These are phyloP conservation scores for Moricandia arvensis DNA, from an alignment of 345 rosid genomes.

Conservation along the genomic window DNA sequence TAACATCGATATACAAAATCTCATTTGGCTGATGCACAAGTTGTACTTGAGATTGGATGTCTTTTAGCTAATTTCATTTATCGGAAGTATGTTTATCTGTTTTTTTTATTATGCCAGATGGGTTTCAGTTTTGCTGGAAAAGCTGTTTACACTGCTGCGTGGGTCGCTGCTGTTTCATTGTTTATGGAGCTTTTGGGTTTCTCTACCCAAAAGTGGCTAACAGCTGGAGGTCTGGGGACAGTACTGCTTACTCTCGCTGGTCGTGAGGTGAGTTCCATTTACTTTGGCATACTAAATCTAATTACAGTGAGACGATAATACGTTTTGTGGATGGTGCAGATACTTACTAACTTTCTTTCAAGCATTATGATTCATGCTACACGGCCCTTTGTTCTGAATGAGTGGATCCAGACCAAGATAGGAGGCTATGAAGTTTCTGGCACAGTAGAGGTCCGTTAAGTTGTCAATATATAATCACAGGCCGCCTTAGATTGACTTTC, in stretches of 20 bases:
- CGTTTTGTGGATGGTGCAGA: constrained; percentile 49
- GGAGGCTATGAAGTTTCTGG: constrained; percentile 98
- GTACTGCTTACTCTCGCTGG: constrained; percentile 98
- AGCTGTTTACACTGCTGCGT: constrained; percentile 80
- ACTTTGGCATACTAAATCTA: constrained; percentile 12
- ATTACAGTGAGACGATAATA: not conserved
- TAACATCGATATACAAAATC: too few species aligned
- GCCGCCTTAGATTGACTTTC: not conserved
- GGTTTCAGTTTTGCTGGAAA: constrained; percentile 90
- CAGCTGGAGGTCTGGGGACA: constrained; percentile 98
- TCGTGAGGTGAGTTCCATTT: constrained; percentile 65
- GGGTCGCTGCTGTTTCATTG: constrained; percentile 88
- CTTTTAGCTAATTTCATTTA: not conserved
- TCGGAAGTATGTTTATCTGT: constrained; percentile 8
- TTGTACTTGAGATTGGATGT: not conserved
- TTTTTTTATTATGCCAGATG: constrained; percentile 59
- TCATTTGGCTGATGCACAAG: not conserved
- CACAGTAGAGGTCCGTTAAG: constrained; percentile 81
- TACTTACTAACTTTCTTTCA: constrained; percentile 90
- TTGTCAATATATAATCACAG: not conserved
- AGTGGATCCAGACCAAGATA: constrained; percentile 95
- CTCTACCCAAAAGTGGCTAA: constrained; percentile 92
- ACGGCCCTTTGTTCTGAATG: constrained; percentile 81
- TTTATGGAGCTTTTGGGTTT: constrained; percentile 96
- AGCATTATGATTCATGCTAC: constrained; percentile 93